phyloP scores from a whole-genome alignment of 129 eudicot genomes.

The Tagetes patula region DNA sequence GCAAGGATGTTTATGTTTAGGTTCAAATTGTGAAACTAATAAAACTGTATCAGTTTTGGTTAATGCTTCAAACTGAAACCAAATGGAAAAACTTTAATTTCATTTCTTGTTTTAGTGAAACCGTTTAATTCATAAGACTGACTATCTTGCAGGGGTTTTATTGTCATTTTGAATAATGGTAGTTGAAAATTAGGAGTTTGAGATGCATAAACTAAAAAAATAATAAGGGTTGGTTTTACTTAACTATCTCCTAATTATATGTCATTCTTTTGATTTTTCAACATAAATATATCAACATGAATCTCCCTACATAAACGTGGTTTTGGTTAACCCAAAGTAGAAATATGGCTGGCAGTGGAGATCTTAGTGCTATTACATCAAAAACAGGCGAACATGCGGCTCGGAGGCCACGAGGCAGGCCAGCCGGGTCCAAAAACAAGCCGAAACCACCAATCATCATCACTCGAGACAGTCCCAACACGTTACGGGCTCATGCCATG shows the following conservation, averaged over 20 bases:
- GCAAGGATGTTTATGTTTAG: too few species aligned
- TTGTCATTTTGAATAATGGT: slow-evolving; percentile 1
- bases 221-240: slow-evolving; percentile 40
- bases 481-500: slow-evolving; percentile 69
- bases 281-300: slow-evolving; percentile 33
- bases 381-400: slow-evolving; percentile 28
- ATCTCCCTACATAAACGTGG: slow-evolving; percentile 51
- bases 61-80: too few species aligned
- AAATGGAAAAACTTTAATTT: too few species aligned
- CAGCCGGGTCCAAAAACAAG: slow-evolving; percentile 73
- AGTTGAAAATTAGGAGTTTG: slow-evolving; percentile 56
- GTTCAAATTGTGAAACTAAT: too few species aligned
- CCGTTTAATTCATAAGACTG: not conserved
- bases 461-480: slow-evolving; percentile 61
- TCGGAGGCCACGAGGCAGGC: slow-evolving; percentile 68
- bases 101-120: not conserved
- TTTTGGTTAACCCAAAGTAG: not conserved
- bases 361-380: slow-evolving; percentile 10
- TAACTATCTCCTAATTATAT: slow-evolving; percentile 60
- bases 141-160: not conserved
- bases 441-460: slow-evolving; percentile 70
- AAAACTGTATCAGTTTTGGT: too few species aligned
- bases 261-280: slow-evolving; percentile 47
- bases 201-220: slow-evolving; percentile 19
- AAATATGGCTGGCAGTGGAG: slow-evolving; percentile 42